These are phyloP conservation scores for Carex kokanica DNA, from an alignment of 176 grass and related monocot species.

Conservation along the genomic window DNA sequence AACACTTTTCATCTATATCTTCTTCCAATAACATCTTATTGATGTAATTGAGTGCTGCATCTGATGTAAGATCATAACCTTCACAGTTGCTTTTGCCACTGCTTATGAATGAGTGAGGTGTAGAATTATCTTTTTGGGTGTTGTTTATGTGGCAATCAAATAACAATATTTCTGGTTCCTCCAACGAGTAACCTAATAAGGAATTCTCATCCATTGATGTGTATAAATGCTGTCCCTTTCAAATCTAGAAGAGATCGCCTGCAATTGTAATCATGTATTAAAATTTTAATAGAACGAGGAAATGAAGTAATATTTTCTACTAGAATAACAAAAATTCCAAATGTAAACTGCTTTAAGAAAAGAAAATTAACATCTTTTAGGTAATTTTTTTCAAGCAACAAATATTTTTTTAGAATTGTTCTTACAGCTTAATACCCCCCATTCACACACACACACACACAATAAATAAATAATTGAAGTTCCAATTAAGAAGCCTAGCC, in stretches of 20 bases:
- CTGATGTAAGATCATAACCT: neutral
- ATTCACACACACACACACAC: too few relatives aligned
- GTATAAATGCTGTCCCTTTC: neutral
- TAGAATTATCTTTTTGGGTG: neutral
- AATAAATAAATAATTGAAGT: too few relatives aligned
- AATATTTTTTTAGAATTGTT: neutral
- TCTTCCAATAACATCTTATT: slow-evolving; percentile 41
- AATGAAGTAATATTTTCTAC: neutral
- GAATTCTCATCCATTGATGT: neutral
- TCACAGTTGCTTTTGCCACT: neutral
- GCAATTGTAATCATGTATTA: neutral
- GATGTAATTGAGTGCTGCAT: slow-evolving; percentile 22
- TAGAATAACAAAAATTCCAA: neutral
- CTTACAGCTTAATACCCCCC: neutral
- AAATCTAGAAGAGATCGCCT: neutral
- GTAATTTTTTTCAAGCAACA: neutral
- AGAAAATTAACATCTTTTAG: neutral
- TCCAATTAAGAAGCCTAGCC: neutral
- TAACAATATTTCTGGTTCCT: neutral
- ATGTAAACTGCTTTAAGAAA: neutral
- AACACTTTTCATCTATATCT: slow-evolving; percentile 28
- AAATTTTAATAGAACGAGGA: neutral
- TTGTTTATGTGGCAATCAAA: neutral
- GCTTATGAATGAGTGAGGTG: neutral
- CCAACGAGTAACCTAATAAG: neutral